Conservation (phyloP, 257 asterid species). For the Cordia subcordata region DNA sequence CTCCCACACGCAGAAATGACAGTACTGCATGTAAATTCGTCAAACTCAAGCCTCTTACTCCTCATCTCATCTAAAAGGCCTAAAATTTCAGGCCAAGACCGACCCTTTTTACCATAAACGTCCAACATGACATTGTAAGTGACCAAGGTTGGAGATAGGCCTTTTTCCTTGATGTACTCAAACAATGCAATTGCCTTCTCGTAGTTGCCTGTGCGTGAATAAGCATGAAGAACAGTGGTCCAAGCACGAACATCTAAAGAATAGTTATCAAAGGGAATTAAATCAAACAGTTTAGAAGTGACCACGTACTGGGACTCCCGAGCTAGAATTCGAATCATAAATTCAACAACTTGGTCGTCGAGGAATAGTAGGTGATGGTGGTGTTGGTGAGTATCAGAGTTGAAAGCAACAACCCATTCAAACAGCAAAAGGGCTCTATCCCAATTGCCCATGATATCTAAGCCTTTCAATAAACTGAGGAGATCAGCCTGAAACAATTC, state of each 20-base stretch:
- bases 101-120: slow-evolving; percentile 81
- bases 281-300: slow-evolving; percentile 71
- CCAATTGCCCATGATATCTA: slow-evolving; percentile 59
- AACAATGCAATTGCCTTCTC: slow-evolving; percentile 74
- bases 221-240: slow-evolving; percentile 75
- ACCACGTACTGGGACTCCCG: slow-evolving; percentile 79
- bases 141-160: slow-evolving; percentile 57
- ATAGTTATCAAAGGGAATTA: slow-evolving; percentile 54
- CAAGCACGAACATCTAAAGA: slow-evolving; percentile 74
- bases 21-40: slow-evolving; percentile 95
- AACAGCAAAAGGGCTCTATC: slow-evolving; percentile 72
- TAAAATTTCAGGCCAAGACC: slow-evolving; percentile 70
- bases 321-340: slow-evolving; percentile 79
- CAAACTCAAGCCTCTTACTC: slow-evolving; percentile 61
- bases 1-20: slow-evolving; percentile 93
- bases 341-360: slow-evolving; percentile 75
- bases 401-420: slow-evolving; percentile 77
- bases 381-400: slow-evolving; percentile 24
- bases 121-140: slow-evolving; percentile 95
- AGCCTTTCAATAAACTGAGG: slow-evolving; percentile 66
- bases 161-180: slow-evolving; percentile 55
- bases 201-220: slow-evolving; percentile 79
- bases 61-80: slow-evolving; percentile 76
- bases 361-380: slow-evolving; percentile 37
- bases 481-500: slow-evolving; percentile 67